Evolutionary conservation across 2,329 filamentous ascomycete genomes (phyloP), one percentile per base, ranked within the genome.

Genomic region (Phaeophleospora eucalypticola): DNA sequence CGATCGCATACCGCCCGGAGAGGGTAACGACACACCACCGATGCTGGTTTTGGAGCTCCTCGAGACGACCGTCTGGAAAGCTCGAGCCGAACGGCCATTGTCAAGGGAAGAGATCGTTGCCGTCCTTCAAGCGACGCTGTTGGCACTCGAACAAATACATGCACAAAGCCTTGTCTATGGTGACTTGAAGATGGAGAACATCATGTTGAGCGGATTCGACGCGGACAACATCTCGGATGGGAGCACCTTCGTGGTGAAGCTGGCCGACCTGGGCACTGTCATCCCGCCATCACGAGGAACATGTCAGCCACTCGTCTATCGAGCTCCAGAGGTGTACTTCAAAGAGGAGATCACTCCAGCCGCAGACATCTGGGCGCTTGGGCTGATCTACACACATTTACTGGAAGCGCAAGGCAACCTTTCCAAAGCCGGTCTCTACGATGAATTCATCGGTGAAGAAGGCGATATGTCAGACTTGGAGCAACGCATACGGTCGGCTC

Each of bases 101-200:
- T 54, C 57, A 7, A 46, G 57, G 10, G 50, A 39, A 1, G 61
- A 63, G 38, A 47, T 63, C 37, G 48, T 53, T 18, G 43, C 48
- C 6, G 46, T 60, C 35, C 50, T 53, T 14, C 52, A 51, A 27
- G 50, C 49, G 16, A 52, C 57, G n/a, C 46, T 63, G 7, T 41
- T 53, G 10, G 58, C 58, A 6, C 48, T 63, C 9, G 35, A 45
- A 17, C 54, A 58, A 3, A 45, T 63, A 4, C 60, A 63, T 36
- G 51, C 47, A 3, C 46, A 58, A 17, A 56, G 58, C 3, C 44
- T 61, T n/a, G 59, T 61, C 8, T 62, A 62, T 32, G 57, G 54
- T 6, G 60, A 63, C 21, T 36, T 63, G 16, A 63, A 63, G 49
- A 59, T 60, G 52, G 52, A 60, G 16, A 63, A 63, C 39, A 52